phyloP scores from a whole-genome alignment of 2,329 filamentous ascomycete genomes.

The Graphilbum ipis-grandicollis region DNA sequence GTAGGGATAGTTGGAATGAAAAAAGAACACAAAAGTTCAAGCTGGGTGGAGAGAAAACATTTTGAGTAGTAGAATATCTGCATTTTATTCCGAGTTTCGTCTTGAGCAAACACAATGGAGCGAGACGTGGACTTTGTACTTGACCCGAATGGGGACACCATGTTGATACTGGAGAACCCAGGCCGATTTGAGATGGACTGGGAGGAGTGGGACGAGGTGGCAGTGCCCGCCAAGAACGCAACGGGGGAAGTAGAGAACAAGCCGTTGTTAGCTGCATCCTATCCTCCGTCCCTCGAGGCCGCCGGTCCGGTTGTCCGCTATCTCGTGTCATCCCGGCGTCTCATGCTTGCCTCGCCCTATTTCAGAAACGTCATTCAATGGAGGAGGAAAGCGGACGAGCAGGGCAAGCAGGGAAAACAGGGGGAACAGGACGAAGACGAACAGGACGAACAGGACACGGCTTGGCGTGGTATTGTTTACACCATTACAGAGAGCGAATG shows the following conservation, averaged over 20 bases:
- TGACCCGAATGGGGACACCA: neutral
- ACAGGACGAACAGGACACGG: too few relatives aligned
- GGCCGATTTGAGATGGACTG: neutral
- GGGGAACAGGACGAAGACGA: neutral
- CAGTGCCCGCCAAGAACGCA: too few relatives aligned
- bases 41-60: too few relatives aligned
- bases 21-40: too few relatives aligned
- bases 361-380: neutral
- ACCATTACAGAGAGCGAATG: neutral
- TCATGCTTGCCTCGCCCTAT: neutral
- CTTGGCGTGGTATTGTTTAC: too few relatives aligned
- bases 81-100: too few relatives aligned
- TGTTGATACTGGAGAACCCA: neutral
- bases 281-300: neutral
- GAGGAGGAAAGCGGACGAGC: neutral
- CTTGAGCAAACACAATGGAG: too few relatives aligned
- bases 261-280: neutral
- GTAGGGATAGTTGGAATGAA: too few relatives aligned
- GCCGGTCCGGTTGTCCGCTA: too few relatives aligned
- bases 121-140: neutral
- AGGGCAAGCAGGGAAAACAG: too few relatives aligned
- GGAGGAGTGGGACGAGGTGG: neutral
- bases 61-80: too few relatives aligned
- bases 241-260: too few relatives aligned
- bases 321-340: neutral